Conservation (phyloP, 2,329 filamentous ascomycete species). For the Xylaria hypoxylon region DNA sequence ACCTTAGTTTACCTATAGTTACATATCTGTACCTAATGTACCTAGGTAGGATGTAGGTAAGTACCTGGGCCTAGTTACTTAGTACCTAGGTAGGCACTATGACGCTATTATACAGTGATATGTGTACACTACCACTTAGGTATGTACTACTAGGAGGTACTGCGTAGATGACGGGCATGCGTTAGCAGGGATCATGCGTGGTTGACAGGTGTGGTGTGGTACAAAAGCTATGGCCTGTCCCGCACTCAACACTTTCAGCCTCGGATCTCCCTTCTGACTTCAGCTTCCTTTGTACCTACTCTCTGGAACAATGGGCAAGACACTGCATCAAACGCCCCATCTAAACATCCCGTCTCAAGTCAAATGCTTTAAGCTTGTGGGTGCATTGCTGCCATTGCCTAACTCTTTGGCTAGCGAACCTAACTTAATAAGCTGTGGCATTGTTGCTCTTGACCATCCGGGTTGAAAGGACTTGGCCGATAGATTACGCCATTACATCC, state of each 20-base stretch:
- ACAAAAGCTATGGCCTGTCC: constrained; percentile 31
- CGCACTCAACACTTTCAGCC: constrained; percentile 40
- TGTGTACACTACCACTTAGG: too few relatives aligned
- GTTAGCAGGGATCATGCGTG: constrained; percentile 6
- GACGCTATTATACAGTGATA: too few relatives aligned
- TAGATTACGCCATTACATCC: background rate
- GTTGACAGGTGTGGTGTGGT: background rate
- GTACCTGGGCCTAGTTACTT: too few relatives aligned
- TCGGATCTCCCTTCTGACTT: constrained; percentile 41
- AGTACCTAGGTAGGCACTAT: background rate
- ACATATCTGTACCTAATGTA: too few relatives aligned
- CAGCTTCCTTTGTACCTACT: constrained; percentile 39
- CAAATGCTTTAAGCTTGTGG: constrained; percentile 8
- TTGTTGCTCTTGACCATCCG: constrained; percentile 39
- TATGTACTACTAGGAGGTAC: too few relatives aligned
- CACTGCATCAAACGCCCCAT: constrained; percentile 29
- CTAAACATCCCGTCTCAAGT: constrained; percentile 28
- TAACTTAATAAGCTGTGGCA: constrained; percentile 3
- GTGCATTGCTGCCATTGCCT: background rate
- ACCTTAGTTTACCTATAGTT: too few relatives aligned
- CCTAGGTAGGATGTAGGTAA: too few relatives aligned
- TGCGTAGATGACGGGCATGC: background rate
- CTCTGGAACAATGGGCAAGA: constrained; percentile 43
- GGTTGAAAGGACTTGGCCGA: constrained; percentile 36
- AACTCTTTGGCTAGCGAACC: constrained; percentile 4